Percentiles rank a stretch among this genome's conserved stretches.
Conservation (phyloP, 1,139 yeast species). For the Eremothecium gossypii region DNA sequence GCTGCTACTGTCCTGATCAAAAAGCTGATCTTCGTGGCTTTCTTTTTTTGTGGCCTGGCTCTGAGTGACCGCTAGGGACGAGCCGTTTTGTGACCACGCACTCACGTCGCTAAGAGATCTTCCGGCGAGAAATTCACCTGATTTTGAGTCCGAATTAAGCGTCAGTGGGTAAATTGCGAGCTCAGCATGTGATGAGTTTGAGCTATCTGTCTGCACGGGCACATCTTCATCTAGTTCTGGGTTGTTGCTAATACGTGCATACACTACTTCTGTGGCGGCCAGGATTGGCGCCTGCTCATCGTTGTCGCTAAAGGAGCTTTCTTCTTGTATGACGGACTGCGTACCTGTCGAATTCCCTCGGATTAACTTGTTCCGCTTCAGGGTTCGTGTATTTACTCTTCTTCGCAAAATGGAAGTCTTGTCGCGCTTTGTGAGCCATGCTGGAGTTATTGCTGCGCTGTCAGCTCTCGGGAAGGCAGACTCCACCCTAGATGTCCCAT, state of each 20-base stretch:
- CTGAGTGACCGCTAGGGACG: conserved; percentile 1
- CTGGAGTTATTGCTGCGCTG: conserved; percentile 10
- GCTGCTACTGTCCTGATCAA: conserved; percentile 23
- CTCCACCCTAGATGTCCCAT: conserved; percentile 15
- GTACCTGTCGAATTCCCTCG: conserved; percentile 14
- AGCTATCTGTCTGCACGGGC: conserved; percentile 12
- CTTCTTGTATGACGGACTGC: conserved; percentile 27
- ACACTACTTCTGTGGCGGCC: neutral
- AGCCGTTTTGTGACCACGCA: conserved; percentile 18
- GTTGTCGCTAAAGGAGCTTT: conserved; percentile 24
- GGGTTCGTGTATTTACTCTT: conserved; percentile 18
- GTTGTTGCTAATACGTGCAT: conserved; percentile 5
- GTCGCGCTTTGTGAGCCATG: conserved; percentile 35
- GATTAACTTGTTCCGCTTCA: conserved; percentile 17
- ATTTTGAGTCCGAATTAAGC: conserved; percentile 6
- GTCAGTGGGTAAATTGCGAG: conserved; percentile 6
- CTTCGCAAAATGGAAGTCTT: conserved; percentile 36
- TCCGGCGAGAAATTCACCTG: conserved; percentile 5
- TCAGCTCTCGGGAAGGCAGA: conserved; percentile 25
- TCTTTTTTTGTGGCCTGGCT: neutral
- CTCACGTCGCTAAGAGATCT: conserved; percentile 19
- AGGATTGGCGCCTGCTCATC: conserved; percentile 11
- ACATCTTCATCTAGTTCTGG: conserved; percentile 11
- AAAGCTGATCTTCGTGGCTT: conserved; percentile 17
- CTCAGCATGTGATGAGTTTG: conserved; percentile 10